These are phyloP conservation scores for Sporisorium iseilematis-ciliati DNA, from an alignment of 1,284 basidiomycete genomes.

Conservation along the genomic window DNA sequence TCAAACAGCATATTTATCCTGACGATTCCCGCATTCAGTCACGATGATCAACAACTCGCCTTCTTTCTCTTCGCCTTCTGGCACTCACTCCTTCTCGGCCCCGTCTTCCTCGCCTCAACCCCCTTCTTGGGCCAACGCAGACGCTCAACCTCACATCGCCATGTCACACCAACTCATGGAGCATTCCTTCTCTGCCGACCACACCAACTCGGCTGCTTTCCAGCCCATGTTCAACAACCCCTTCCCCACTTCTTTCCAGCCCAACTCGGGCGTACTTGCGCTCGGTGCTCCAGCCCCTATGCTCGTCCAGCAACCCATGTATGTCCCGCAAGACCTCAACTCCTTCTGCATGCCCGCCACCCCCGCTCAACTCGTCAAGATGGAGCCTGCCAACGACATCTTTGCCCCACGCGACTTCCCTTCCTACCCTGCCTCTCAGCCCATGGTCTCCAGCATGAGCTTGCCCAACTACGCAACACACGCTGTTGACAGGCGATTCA, in stretches of 20 bases:
- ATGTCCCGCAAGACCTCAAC: slow-evolving; percentile 28
- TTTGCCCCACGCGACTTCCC: slow-evolving; percentile 26
- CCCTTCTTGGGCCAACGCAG: slow-evolving; percentile 18
- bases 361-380: slow-evolving; percentile 32
- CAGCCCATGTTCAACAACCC: slow-evolving; percentile 22
- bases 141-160: slow-evolving; percentile 14
- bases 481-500: slow-evolving; percentile 33
- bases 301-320: slow-evolving; percentile 31
- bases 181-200: slow-evolving; percentile 23
- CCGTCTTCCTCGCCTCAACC: slow-evolving; percentile 32
- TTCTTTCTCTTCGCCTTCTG: slow-evolving; percentile 21
- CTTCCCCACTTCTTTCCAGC: slow-evolving; percentile 19
- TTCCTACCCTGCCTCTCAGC: slow-evolving; percentile 22
- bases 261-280: slow-evolving; percentile 4
- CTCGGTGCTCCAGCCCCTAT: slow-evolving; percentile 9
- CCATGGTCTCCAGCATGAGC: slow-evolving; percentile 42
- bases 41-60: slow-evolving; percentile 36
- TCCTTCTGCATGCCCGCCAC: slow-evolving; percentile 28
- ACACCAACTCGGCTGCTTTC: slow-evolving; percentile 15
- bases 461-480: slow-evolving; percentile 35
- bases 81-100: slow-evolving; percentile 25
- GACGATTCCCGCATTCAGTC: neutral
- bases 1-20: neutral
- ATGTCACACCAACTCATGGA: slow-evolving; percentile 22
- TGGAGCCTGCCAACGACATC: slow-evolving; percentile 29